These are phyloP conservation scores for Monosporascus sp. DNA, from an alignment of 2,329 filamentous ascomycete species.

Conservation along the genomic window DNA sequence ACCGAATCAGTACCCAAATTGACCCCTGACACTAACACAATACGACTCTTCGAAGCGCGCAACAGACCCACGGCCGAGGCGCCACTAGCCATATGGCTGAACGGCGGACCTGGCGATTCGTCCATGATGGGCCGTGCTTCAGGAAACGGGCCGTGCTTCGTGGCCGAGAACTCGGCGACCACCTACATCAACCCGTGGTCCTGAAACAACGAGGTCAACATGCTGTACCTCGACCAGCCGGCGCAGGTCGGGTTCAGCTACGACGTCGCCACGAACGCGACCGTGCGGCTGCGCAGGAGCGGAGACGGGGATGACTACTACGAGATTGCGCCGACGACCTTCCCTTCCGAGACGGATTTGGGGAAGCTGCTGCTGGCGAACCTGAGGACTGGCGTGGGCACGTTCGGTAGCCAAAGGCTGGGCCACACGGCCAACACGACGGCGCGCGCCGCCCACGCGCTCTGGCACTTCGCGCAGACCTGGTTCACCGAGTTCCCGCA, in stretches of 20 bases:
- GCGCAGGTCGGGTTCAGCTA: constrained; percentile 66
- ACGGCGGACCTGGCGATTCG: constrained; percentile 61
- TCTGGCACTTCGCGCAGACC: constrained; percentile 62
- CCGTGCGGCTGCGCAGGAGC: constrained; percentile 42
- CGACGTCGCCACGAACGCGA: constrained; percentile 50
- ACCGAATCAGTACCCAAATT: too few species aligned
- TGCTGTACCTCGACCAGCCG: constrained; percentile 48
- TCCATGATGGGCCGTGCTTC: constrained; percentile 61
- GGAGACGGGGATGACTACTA: constrained; percentile 4
- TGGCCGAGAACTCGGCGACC: constrained; percentile 38
- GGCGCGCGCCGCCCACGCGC: constrained; percentile 48
- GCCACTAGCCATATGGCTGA: constrained; percentile 54
- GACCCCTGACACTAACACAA: not conserved
- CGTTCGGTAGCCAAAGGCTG: constrained; percentile 52
- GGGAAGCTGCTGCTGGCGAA: constrained; percentile 13
- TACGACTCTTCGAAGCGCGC: constrained; percentile 43
- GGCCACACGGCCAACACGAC: constrained; percentile 51
- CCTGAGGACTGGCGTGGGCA: constrained; percentile 15
- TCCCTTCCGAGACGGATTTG: not conserved
- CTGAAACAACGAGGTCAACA: constrained; percentile 56
- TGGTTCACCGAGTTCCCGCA: constrained; percentile 55
- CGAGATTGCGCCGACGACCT: not conserved
- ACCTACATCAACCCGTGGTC: constrained; percentile 58
- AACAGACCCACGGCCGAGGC: constrained; percentile 31
- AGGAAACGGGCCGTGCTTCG: constrained; percentile 16